Percentiles rank a stretch among this genome's conserved stretches.
These are phyloP conservation scores for Fonsecaea nubica DNA, from an alignment of 2,329 filamentous ascomycete genomes.

Conservation along the genomic window DNA sequence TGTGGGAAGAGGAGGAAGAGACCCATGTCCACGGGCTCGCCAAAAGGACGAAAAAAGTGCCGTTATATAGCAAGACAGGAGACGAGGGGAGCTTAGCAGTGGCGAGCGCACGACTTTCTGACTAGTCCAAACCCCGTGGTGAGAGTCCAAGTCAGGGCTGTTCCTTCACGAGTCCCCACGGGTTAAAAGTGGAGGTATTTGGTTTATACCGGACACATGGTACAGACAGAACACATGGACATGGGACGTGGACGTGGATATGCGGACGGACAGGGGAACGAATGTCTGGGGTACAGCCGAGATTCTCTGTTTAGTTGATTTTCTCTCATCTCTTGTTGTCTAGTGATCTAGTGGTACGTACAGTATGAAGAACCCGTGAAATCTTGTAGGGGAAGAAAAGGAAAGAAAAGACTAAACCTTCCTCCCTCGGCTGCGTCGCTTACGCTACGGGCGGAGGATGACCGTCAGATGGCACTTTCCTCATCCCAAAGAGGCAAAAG, in stretches of 20 bases:
- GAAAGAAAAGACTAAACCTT: slow-evolving; percentile 11
- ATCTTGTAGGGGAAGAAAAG: not conserved
- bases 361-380: no score
- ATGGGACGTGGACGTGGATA: not conserved
- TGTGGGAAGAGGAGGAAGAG: not conserved
- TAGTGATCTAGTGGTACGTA: no score
- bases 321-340: no score
- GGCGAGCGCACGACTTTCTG: not conserved
- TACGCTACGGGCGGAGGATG: slow-evolving; percentile 10
- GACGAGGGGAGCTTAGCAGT: not conserved
- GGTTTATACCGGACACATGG: not conserved
- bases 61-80: not conserved
- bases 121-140: no score
- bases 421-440: slow-evolving; percentile 13
- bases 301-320: not conserved
- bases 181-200: slow-evolving; percentile 7
- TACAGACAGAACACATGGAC: slow-evolving; percentile 1
- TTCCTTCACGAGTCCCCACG: not conserved
- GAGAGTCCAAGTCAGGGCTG: no score
- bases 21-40: not conserved
- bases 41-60: not conserved
- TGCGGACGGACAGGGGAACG: not conserved
- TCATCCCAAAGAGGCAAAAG: not conserved
- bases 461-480: not conserved
- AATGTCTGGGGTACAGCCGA: slow-evolving; percentile 15